Conservation (phyloP, 495 filamentous ascomycete genomes). For the Penicillium crystallinum region DNA sequence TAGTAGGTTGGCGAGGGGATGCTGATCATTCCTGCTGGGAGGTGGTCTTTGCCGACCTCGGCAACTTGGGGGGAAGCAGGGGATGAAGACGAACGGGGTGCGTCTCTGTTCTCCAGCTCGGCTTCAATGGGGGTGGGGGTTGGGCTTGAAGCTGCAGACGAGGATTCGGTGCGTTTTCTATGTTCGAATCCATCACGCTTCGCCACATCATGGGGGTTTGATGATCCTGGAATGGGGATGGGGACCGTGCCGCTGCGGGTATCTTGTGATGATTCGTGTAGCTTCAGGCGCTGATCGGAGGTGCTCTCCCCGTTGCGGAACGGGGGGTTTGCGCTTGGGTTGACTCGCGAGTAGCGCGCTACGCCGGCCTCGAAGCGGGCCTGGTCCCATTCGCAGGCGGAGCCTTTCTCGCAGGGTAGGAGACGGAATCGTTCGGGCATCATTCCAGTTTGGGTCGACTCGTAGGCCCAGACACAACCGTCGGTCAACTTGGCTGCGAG, state of each 20-base stretch:
- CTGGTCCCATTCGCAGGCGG: conserved; percentile 73
- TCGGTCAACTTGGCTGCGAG: conserved; percentile 79
- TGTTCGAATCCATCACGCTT: conserved; percentile 18
- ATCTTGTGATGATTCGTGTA: conserved; percentile 8
- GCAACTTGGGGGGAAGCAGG: conserved; percentile 11
- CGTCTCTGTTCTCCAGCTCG: conserved; percentile 12
- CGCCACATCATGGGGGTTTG: conserved; percentile 19
- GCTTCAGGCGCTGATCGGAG: conserved; percentile 25
- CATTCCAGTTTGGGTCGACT: conserved; percentile 72
- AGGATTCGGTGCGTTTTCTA: not conserved
- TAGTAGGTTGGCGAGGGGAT: conserved; percentile 64
- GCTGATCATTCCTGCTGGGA: conserved; percentile 61
- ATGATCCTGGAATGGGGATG: conserved; percentile 24
- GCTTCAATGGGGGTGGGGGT: not conserved
- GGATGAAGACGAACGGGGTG: conserved; percentile 13
- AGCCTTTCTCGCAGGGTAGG: conserved; percentile 59
- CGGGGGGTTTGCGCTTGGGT: conserved; percentile 41
- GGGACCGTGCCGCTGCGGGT: conserved; percentile 10
- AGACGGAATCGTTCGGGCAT: conserved; percentile 77
- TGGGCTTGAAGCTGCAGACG: not conserved
- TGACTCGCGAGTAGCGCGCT: conserved; percentile 22
- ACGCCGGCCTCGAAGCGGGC: conserved; percentile 51
- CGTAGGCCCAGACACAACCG: conserved; percentile 93
- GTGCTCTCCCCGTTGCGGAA: conserved; percentile 22
- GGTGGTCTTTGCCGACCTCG: conserved; percentile 40